phyloP scores from a whole-genome alignment of 2,329 filamentous ascomycete species.

The Niveomyces coronatus region DNA sequence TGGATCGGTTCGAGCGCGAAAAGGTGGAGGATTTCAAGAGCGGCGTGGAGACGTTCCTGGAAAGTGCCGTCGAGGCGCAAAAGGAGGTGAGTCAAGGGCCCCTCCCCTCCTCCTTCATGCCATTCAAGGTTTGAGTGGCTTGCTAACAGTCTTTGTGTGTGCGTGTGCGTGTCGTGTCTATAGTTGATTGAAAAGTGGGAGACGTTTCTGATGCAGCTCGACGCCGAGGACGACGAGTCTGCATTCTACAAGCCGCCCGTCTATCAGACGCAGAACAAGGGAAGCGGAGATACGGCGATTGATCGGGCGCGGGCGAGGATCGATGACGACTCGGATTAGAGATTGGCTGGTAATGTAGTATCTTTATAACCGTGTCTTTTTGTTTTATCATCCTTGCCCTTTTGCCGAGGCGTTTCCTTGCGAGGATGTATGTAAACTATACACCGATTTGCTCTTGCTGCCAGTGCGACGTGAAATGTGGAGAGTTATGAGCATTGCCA shows the following conservation, averaged over 20 bases:
- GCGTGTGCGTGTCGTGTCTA: no score
- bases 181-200: conserved; percentile 85
- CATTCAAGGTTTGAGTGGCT: no score
- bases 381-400: no score
- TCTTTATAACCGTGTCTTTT: background rate
- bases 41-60: conserved; percentile 92
- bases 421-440: no score
- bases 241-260: conserved; percentile 55
- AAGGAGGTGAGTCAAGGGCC: conserved; percentile 86
- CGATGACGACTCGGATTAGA: conserved; percentile 49
- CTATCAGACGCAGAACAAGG: conserved; percentile 39
- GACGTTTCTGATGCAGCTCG: conserved; percentile 91
- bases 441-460: no score
- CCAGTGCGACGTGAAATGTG: no score
- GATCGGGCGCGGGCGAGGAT: conserved; percentile 49
- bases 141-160: no score
- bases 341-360: background rate
- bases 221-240: conserved; percentile 78
- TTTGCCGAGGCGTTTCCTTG: no score
- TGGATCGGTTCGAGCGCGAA: conserved; percentile 90
- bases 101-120: no score
- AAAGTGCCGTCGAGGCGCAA: conserved; percentile 94
- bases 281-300: conserved; percentile 46
- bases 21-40: conserved; percentile 99
- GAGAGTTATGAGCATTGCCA: no score